Conservation (phyloP, 148 eudicot species). For the Persicaria tinctoria region DNA sequence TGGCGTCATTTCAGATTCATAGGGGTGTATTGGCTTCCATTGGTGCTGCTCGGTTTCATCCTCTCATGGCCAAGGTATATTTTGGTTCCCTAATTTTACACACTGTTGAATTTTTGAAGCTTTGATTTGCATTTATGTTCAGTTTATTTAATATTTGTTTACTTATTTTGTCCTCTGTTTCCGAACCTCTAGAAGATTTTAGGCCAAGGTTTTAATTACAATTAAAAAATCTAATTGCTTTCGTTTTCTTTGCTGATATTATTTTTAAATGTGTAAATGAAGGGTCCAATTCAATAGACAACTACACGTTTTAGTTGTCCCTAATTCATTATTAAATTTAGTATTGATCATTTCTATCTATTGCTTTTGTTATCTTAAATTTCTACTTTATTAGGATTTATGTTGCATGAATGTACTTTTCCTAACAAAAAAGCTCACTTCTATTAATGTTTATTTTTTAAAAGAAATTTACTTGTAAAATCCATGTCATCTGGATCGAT, state of each 20-base stretch:
- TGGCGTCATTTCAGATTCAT: conserved; percentile 19
- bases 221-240: background rate
- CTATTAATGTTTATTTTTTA: too few relatives aligned
- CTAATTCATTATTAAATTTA: too few relatives aligned
- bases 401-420: too few relatives aligned
- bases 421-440: too few relatives aligned
- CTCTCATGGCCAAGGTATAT: conserved; percentile 16
- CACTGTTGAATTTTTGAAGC: background rate
- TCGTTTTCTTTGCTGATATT: background rate
- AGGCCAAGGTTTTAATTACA: background rate
- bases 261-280: background rate
- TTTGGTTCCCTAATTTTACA: background rate
- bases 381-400: too few relatives aligned
- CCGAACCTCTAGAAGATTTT: background rate
- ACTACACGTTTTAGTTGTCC: too few relatives aligned
- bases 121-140: background rate
- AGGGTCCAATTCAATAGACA: too few relatives aligned
- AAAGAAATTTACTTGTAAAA: too few relatives aligned
- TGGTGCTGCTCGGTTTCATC: conserved; percentile 9
- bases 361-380: too few relatives aligned
- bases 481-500: too few relatives aligned
- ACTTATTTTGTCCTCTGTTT: background rate
- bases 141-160: background rate
- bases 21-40: conserved; percentile 14
- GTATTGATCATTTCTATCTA: too few relatives aligned